phyloP scores from a whole-genome alignment of 116 monocot genomes.

The Posidonia oceanica region DNA sequence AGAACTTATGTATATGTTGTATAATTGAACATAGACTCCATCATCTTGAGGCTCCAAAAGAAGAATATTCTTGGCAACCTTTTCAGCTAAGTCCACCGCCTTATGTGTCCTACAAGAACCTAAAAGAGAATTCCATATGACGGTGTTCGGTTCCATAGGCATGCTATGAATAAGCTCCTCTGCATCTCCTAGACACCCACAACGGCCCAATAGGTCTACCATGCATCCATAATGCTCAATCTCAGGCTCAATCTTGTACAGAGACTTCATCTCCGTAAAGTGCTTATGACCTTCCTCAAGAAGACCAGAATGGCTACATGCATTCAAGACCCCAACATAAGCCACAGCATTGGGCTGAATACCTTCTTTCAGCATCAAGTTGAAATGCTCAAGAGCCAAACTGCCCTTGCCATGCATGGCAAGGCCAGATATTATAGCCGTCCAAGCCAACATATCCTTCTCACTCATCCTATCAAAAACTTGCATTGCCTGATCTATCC shows the following conservation, averaged over 20 bases:
- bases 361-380: slow-evolving; percentile 35
- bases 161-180: slow-evolving; percentile 46
- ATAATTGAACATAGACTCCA: slow-evolving; percentile 60
- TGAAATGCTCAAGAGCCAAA: slow-evolving; percentile 46
- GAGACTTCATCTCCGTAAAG: slow-evolving; percentile 48
- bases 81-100: slow-evolving; percentile 36
- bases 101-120: slow-evolving; percentile 54
- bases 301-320: slow-evolving; percentile 71
- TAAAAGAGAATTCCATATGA: slow-evolving; percentile 60
- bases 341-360: slow-evolving; percentile 45
- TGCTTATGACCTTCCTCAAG: slow-evolving; percentile 34
- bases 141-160: slow-evolving; percentile 53
- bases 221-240: slow-evolving; percentile 88
- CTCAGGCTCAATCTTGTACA: slow-evolving; percentile 47
- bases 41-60: slow-evolving; percentile 46
- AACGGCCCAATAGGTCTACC: slow-evolving; percentile 56
- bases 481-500: slow-evolving; percentile 39
- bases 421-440: slow-evolving; percentile 47
- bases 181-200: slow-evolving; percentile 46
- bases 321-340: slow-evolving; percentile 54
- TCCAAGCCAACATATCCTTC: slow-evolving; percentile 50
- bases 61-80: slow-evolving; percentile 33
- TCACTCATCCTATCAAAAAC: slow-evolving; percentile 37
- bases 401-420: slow-evolving; percentile 59
- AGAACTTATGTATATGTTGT: slow-evolving; percentile 31